Base-by-base conservation (phyloP, 768 basidiomycete genomes). In the Pleurotus sapidus region DNA sequence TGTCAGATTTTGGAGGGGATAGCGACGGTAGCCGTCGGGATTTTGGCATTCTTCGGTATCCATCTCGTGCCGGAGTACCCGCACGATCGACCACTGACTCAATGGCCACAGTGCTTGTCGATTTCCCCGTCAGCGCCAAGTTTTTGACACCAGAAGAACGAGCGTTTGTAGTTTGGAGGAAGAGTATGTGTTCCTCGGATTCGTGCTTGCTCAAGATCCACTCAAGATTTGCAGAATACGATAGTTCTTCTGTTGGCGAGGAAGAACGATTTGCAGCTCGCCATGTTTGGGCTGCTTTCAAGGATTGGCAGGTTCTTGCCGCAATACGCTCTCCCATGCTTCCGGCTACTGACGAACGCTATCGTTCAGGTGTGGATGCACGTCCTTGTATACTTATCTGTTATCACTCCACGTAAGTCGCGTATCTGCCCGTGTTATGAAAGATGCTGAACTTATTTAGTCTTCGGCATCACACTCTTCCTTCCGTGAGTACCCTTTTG, bases 401-500 rank as follows among this genome's bases (percentile, higher is more conserved):
- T 88, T 49, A 67, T 84, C 42, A 75, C 68, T 3, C 87, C 87
- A 20, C 63, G 87, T 89, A 65, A 68, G 87, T 77, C 5, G 5
- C 27, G 2, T 40, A 4, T 45, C 2, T 27, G 14, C 5, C 5
- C 23, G 46, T 24, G 24, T 48, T 14, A 12, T 48, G 46, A 25
- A 34, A 15, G 7, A 20, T 18, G 17, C 14, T 15, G 23, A 48
- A 5, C 17, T 20, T 39, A 40, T 18, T 0, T 40, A 88, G 87
- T 87, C 2, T 87, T 84, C 62, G 87, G 87, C 2, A 87, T 87
- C 47, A 86, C 87, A 0, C 70, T 88, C 23, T 89, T 89, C 74
- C 70, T 88, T 27, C 86, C 86, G 83, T 88, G 65, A 63, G 87
- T 77, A 18, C 6, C 5, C 15, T 27, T 37, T 38, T 46, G 8